Evolutionary conservation across 768 basidiomycete genomes (phyloP), one percentile per base, ranked within the genome.

Genomic region (Tulasnella sp.): DNA sequence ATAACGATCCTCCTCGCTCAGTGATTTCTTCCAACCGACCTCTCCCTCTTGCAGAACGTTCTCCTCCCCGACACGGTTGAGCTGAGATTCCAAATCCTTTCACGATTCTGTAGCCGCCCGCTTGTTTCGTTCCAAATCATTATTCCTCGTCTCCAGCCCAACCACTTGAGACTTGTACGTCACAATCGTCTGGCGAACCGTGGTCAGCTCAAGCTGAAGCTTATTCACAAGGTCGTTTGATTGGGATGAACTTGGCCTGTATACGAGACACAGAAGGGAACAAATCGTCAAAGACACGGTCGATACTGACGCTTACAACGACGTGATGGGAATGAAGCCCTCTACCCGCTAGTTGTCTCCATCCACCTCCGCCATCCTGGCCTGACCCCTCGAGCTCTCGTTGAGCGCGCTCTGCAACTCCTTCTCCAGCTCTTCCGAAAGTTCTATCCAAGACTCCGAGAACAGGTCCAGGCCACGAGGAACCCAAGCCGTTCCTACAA

Each of bases 1-100:
- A 26, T 86, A 79, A 79, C 87, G 87, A 11, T 81, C 80, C 71
- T 86, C 85, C 76, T 85, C 85, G 78, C 85, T 84, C 67, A 86
- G 70, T 69, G 83, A 82, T 13, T 83, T 82, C 79, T 85, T 85
- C n/a, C 78, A 82, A 23, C 85, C 82, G 29, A 87, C 80, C 73
- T 87, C 87, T 72, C 86, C 84, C 81, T 86, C 86, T 13, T 87
- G 81, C 72, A 87, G 76, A 1, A 85, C 85, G 72, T 85, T 86
- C 78, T 87, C 85, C 80, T 87, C 86, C n/a, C 86, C 82, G 23
- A 84, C 83, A 73, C 85, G 82, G 80, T 86, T 85, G 80, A 86
- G 84, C 73, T 82, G 82, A 75, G 81, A 82, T 78, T 85, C 85
- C 39, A 85, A 57, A 6, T 69, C 57, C 51, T 81, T 81, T 32